phyloP scores from a whole-genome alignment of 2,329 filamentous ascomycete genomes.

The Endocalyx cinctus region DNA sequence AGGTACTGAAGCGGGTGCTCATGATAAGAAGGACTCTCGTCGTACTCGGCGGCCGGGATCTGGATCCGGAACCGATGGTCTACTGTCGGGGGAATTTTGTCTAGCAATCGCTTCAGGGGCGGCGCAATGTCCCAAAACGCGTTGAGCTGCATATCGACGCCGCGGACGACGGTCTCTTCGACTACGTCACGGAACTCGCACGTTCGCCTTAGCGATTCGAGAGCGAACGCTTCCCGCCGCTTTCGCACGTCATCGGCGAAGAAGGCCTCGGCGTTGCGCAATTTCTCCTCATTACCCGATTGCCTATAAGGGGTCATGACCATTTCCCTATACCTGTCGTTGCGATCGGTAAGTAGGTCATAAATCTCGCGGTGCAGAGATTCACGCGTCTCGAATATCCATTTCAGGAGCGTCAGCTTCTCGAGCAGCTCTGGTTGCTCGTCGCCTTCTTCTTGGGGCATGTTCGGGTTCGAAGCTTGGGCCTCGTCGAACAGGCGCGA shows the following conservation, averaged over 20 bases:
- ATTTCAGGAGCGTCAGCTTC: conserved; percentile 90
- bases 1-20: conserved; percentile 86
- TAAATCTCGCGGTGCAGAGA: conserved; percentile 79
- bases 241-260: conserved; percentile 74
- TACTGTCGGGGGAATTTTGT: conserved; percentile 65
- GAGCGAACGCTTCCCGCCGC: conserved; percentile 65
- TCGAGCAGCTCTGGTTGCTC: conserved; percentile 91
- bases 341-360: conserved; percentile 78
- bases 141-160: conserved; percentile 85
- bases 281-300: conserved; percentile 72
- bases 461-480: conserved; percentile 66
- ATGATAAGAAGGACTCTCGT: conserved; percentile 80
- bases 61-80: conserved; percentile 60
- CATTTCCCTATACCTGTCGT: conserved; percentile 79
- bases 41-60: conserved; percentile 73
- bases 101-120: conserved; percentile 69
- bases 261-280: conserved; percentile 73
- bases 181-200: conserved; percentile 74
- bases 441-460: conserved; percentile 90
- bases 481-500: conserved; percentile 69
- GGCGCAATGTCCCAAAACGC: conserved; percentile 99
- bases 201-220: conserved; percentile 67
- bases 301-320: conserved; percentile 75
- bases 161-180: conserved; percentile 78
- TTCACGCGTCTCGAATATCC: conserved; percentile 95